Evolutionary conservation across 805 yeast species (phyloP).

Genomic region (Candida corydali): DNA sequence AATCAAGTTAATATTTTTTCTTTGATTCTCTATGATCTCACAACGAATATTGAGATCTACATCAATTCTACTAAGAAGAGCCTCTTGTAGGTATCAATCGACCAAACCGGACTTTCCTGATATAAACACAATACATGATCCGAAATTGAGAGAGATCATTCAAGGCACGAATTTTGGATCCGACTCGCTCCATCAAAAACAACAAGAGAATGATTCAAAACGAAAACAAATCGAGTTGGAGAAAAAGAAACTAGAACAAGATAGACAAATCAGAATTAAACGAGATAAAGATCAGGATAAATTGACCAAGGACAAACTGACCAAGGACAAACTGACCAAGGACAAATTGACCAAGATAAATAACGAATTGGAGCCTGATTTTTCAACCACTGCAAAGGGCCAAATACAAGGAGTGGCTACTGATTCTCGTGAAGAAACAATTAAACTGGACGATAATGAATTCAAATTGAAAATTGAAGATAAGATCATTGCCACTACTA

Average conservation of each 20-base stretch:
- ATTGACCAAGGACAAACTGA: background rate
- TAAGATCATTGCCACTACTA: constrained; percentile 7
- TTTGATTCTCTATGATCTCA: constrained; percentile 1
- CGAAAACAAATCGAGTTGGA: constrained; percentile 6
- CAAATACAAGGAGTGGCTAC: constrained; percentile 3
- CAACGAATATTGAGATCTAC: background rate
- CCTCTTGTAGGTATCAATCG: constrained; percentile 6
- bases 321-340: background rate
- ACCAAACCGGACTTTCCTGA: constrained; percentile 4
- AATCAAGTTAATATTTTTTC: background rate
- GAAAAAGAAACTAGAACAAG: constrained; percentile 4
- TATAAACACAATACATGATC: constrained; percentile 18
- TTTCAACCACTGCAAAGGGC: background rate
- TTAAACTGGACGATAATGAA: background rate
- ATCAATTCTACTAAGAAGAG: background rate
- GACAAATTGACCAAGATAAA: background rate
- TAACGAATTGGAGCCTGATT: constrained; percentile 3
- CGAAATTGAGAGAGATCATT: constrained; percentile 27
- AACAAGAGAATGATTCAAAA: constrained; percentile 8
- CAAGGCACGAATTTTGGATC: constrained; percentile 32
- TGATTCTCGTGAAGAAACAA: constrained; percentile 4
- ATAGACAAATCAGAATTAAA: background rate
- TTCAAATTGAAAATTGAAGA: constrained; percentile 5
- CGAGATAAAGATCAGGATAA: constrained; percentile 7
- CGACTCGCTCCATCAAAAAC: constrained; percentile 9